phyloP scores from a whole-genome alignment of 108 stramenopile species.

The Cyclostephanos tholiformis region DNA sequence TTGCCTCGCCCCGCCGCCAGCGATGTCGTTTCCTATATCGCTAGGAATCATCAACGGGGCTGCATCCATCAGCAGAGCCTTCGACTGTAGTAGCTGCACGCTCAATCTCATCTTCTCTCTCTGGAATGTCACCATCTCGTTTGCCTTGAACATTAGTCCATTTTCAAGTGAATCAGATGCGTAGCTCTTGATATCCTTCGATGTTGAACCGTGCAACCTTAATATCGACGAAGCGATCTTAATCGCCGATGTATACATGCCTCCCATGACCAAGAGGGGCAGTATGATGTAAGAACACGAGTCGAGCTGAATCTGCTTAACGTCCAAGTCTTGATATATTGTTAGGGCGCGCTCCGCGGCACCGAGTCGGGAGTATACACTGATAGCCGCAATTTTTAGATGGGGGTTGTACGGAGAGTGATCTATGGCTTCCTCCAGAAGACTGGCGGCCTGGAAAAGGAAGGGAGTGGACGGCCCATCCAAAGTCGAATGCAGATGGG shows the following conservation, averaged over 20 bases:
- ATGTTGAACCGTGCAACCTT: conserved; percentile 60
- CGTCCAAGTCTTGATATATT: conserved; percentile 53
- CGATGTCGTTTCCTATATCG: conserved; percentile 24
- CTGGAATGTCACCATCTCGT: conserved; percentile 76
- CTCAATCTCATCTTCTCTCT: conserved; percentile 66
- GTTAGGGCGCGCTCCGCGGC: conserved; percentile 55
- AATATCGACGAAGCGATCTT: conserved; percentile 54
- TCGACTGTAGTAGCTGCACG: conserved; percentile 62
- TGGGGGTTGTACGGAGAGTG: conserved; percentile 84
- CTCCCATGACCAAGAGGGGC: conserved; percentile 60
- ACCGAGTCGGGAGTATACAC: conserved; percentile 54
- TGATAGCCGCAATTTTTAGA: too few species aligned
- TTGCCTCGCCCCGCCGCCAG: conserved; percentile 6
- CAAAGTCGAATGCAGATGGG: neutral
- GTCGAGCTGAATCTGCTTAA: conserved; percentile 84
- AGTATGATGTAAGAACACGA: conserved; percentile 75
- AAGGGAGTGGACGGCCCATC: neutral
- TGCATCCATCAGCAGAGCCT: conserved; percentile 70
- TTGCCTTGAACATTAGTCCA: conserved; percentile 68
- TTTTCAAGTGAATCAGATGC: conserved; percentile 62
- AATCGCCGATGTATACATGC: conserved; percentile 74
- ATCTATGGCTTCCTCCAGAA: conserved; percentile 68
- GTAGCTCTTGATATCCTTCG: conserved; percentile 65
- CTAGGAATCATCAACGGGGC: conserved; percentile 57
- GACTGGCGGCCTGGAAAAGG: conserved; percentile 48